Base-by-base conservation (phyloP, 345 rosid species). In the Jatropha curcas region DNA sequence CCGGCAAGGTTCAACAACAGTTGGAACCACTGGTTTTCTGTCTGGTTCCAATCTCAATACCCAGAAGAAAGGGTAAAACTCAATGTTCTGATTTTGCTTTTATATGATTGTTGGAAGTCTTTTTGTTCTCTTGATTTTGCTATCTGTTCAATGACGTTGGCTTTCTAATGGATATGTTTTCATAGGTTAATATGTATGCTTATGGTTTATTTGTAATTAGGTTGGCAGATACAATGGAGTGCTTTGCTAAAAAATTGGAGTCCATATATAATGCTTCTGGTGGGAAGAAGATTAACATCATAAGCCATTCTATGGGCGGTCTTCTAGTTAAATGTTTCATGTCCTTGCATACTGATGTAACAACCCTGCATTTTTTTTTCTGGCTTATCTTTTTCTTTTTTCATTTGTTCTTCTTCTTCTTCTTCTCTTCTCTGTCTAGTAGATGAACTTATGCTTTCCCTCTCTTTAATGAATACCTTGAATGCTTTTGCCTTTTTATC, bases 271-370 rank as follows among this genome's bases (percentile, higher is more conserved):
- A 82, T 63, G 97, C 91, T 30, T 88, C 97, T 9, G 99, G 98
- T 64, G 96, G 86, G 77, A 94, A 88, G 84, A 94, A 90, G 88
- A 90, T 94, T 72, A 94, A 82, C 75, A 58, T 94, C 45, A 89
- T 92, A 28, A 89, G 89, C 82, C 98, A 94, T 82, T 94, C 98
- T 16, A 94, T 94, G 98, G 98, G 98, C 12, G 98, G 98, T 37
- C 82, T 94, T 60, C 81, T 94, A 37, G 88, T 92, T 83, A 94
- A 94, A 81, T 94, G 98, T 83, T 94, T 94, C 87, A 89, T 92
- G 96, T 73, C 85, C 74, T 88, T 92, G 67, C 96, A 83, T 31
- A 71, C 79, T 75, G 92, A 94, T 84, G 98, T 92, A 92, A 83
- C 55, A 12, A 27, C 16, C 66, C 68, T 16, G 17, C 37, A 30